phyloP scores from a whole-genome alignment of 2,329 filamentous ascomycete species.

The Cladophialophora immunda region DNA sequence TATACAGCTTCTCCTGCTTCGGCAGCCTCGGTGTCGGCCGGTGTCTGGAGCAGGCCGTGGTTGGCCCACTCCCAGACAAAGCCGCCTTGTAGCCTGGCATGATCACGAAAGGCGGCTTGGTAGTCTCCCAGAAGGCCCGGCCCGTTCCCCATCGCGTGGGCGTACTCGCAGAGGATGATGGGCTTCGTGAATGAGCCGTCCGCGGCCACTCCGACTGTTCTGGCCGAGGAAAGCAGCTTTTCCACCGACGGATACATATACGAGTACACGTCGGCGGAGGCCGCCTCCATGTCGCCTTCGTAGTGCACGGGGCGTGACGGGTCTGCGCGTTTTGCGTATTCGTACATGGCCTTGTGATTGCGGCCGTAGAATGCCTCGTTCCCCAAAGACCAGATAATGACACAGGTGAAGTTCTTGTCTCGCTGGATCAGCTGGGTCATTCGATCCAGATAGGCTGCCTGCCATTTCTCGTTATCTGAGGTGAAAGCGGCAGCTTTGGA shows the following conservation, averaged over 20 bases:
- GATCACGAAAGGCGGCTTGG: slow-evolving; percentile 67
- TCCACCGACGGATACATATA: slow-evolving; percentile 68
- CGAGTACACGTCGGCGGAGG: slow-evolving; percentile 71
- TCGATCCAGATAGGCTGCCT: slow-evolving; percentile 73
- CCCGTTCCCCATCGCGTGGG: slow-evolving; percentile 76
- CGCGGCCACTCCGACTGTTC: slow-evolving; percentile 43
- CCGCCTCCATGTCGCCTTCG: slow-evolving; percentile 68
- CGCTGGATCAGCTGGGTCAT: slow-evolving; percentile 70
- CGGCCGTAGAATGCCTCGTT: slow-evolving; percentile 77
- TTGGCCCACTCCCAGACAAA: slow-evolving; percentile 74
- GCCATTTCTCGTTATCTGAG: slow-evolving; percentile 46
- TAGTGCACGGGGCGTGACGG: slow-evolving; percentile 70
- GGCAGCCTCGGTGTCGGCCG: too few relatives aligned
- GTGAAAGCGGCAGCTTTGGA: slow-evolving; percentile 42
- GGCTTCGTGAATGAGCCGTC: slow-evolving; percentile 58
- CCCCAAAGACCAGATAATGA: slow-evolving; percentile 77
- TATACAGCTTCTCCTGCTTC: slow-evolving; percentile 61
- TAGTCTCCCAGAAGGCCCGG: slow-evolving; percentile 76
- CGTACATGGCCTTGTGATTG: slow-evolving; percentile 74
- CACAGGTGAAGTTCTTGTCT: slow-evolving; percentile 74
- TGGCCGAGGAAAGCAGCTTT: too few relatives aligned
- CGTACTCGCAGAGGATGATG: slow-evolving; percentile 59
- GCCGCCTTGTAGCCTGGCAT: slow-evolving; percentile 71
- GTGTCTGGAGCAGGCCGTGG: slow-evolving; percentile 59
- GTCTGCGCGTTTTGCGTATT: slow-evolving; percentile 67